Percentiles rank a stretch among this genome's conserved stretches.
These are phyloP conservation scores for Acmispon strigosus DNA, from an alignment of 306 rosid species.

Conservation along the genomic window DNA sequence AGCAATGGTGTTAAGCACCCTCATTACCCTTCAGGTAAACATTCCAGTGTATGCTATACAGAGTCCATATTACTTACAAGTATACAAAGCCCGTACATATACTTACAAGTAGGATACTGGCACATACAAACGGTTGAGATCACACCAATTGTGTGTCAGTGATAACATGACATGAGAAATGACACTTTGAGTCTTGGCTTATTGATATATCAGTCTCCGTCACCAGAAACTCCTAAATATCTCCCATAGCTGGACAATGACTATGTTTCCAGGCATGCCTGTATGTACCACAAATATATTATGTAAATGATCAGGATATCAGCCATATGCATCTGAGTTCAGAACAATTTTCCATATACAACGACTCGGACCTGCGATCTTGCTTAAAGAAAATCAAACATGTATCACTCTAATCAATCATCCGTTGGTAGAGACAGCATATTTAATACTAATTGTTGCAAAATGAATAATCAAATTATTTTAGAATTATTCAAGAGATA, in stretches of 20 bases:
- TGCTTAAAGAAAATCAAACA: too few relatives aligned
- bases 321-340: too few relatives aligned
- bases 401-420: too few relatives aligned
- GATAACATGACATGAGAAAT: constrained; percentile 17
- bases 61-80: constrained; percentile 30
- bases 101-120: constrained; percentile 21
- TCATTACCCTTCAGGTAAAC: constrained; percentile 6
- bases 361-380: too few relatives aligned
- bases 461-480: not conserved
- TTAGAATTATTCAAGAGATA: not conserved
- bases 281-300: not conserved
- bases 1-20: constrained; percentile 18
- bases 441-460: not conserved
- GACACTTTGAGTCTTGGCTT: constrained; percentile 18
- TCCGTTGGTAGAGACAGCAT: not conserved
- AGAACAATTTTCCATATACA: too few relatives aligned
- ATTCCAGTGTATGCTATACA: constrained; percentile 30
- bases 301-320: not conserved
- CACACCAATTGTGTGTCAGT: constrained; percentile 1
- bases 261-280: constrained; percentile 1
- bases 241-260: constrained; percentile 13
- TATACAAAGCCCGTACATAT: constrained; percentile 21
- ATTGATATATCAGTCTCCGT: constrained; percentile 14
- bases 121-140: constrained; percentile 14
- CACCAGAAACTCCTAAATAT: not conserved